phyloP scores from a whole-genome alignment of 176 grass and related monocot genomes.

The Echinochloa phyllopogon region DNA sequence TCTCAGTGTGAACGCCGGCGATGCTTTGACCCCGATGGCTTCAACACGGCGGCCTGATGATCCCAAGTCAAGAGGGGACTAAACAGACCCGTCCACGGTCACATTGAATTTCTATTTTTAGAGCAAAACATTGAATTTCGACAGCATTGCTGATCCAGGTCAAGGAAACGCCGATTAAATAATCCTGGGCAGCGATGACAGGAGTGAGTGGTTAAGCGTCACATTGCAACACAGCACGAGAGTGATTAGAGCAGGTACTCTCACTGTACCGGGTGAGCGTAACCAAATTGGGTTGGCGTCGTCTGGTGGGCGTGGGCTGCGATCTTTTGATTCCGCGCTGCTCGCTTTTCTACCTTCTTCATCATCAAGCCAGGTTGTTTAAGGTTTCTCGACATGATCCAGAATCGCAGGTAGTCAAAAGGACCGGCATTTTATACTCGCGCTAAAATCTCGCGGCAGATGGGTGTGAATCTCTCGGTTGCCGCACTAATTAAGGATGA shows the following conservation, averaged over 20 bases:
- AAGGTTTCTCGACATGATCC: not conserved
- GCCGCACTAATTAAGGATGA: too few relatives aligned
- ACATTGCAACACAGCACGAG: not conserved
- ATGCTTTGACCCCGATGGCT: not conserved
- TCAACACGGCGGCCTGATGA: not conserved
- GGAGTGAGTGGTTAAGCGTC: constrained; percentile 1
- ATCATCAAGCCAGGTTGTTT: not conserved
- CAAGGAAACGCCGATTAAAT: constrained; percentile 21
- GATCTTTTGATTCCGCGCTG: not conserved
- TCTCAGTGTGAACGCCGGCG: constrained; percentile 17
- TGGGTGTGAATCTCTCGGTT: not conserved
- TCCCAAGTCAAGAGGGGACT: constrained; percentile 10
- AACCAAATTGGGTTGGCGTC: constrained; percentile 17
- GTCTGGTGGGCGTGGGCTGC: not conserved
- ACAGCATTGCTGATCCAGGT: not conserved
- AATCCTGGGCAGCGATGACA: constrained; percentile 14
- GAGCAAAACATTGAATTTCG: not conserved
- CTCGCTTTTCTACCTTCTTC: not conserved
- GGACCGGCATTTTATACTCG: not conserved
- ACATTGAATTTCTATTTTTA: not conserved
- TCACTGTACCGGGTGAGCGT: not conserved
- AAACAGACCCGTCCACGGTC: not conserved
- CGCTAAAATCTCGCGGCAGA: not conserved
- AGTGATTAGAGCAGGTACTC: not conserved
- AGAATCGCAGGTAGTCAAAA: not conserved